Percentiles rank a stretch among this genome's conserved stretches.
Conservation (phyloP, 495 filamentous ascomycete genomes). For the Hypomontagnella monticulosa region DNA sequence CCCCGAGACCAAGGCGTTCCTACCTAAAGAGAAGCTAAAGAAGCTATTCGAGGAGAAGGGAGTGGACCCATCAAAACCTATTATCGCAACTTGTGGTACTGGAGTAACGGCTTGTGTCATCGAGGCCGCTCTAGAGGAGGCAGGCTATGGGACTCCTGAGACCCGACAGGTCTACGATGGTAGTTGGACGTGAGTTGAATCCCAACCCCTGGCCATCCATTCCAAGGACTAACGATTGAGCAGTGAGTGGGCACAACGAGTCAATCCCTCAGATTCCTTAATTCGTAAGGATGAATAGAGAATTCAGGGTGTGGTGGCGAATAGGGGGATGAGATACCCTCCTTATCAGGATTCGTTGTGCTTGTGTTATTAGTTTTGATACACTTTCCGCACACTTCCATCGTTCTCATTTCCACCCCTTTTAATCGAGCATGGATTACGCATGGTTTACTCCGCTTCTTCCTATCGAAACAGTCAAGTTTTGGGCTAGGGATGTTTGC, state of each 20-base stretch:
- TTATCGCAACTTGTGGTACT: conserved; percentile 91
- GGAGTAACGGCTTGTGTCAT: conserved; percentile 95
- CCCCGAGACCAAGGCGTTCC: conserved; percentile 79
- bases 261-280: conserved; percentile 53
- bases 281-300: conserved; percentile 46
- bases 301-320: neutral
- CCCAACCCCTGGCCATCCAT: neutral
- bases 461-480: conserved; percentile 19
- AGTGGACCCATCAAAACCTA: conserved; percentile 80
- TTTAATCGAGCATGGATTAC: conserved; percentile 27
- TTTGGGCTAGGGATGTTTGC: conserved; percentile 12
- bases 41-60: conserved; percentile 80
- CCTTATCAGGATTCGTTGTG: conserved; percentile 30
- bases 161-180: conserved; percentile 89
- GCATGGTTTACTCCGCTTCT: conserved; percentile 31
- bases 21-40: conserved; percentile 74
- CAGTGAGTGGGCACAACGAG: conserved; percentile 81
- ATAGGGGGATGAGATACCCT: conserved; percentile 41
- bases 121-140: conserved; percentile 84
- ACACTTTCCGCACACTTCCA: conserved; percentile 4
- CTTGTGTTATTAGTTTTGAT: conserved; percentile 18
- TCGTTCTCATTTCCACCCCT: conserved; percentile 16
- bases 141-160: conserved; percentile 73
- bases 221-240: conserved; percentile 22
- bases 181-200: conserved; percentile 89